Evolutionary conservation across 768 basidiomycete species (phyloP), one percentile per base, ranked within the genome.

Genomic region (Baorangia bicolor): DNA sequence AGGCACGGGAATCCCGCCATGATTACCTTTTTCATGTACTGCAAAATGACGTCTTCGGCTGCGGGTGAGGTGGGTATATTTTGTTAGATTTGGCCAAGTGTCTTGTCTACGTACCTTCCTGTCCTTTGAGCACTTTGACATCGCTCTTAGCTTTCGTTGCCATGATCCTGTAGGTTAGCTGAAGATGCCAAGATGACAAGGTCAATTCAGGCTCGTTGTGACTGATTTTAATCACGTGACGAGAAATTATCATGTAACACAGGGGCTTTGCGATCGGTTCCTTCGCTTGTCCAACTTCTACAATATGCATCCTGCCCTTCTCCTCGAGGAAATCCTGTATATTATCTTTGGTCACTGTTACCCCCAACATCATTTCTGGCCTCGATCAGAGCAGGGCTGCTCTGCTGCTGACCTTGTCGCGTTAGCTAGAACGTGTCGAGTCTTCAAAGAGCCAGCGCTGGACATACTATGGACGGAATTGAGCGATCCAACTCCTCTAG

Each of bases 1-100:
- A 60, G 38, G 25, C 50, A 41, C 25, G 11, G 4, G 4, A 8
- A 31, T 7, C 20, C 3, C 4, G 31, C 1, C 7, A 10, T 18
- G 47, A 59, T 54, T 50, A 89, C 92, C 73, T 73, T 76, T 77
- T 86, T 90, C 65, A 95, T 74, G 70, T 95, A 95, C 57, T 88
- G 83, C 44, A 93, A 72, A 5, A 95, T 78, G 56, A 77, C 80
- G 62, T 88, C 86, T 70, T 92, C 90, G 39, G 90, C 90, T 90
- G 55, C 4, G 21, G 51, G 12, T 23, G 51, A 10, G 16, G 33
- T 25, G 51, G 11, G 13, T 12, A 27, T 28, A 3, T 12, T 2
- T 12, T 16, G 43, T 20, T 43, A n/a, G 11, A 18, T 9, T 23
- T 2, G 4, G 9, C 7, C 13, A 3, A 28, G 12, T 10, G 25